Evolutionary conservation across 345 rosid species (phyloP).

Genomic region (Carallia pectinifolia): DNA sequence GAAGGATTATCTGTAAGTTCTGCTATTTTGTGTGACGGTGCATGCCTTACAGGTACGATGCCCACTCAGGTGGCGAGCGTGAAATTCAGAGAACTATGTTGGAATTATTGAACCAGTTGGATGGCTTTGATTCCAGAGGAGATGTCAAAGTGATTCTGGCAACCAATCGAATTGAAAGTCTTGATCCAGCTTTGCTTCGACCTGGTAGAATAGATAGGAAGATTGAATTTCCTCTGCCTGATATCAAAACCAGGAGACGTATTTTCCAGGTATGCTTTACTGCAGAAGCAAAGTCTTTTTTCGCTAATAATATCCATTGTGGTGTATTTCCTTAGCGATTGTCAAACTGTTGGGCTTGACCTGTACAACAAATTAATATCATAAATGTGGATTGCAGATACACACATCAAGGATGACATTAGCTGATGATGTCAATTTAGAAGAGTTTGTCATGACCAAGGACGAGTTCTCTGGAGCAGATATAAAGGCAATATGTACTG

Average conservation of each 20-base stretch:
- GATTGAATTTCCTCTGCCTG: conserved; percentile 98
- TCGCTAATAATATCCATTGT: neutral
- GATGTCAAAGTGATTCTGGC: conserved; percentile 99
- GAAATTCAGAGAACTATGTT: conserved; percentile 99
- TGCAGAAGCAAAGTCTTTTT: neutral
- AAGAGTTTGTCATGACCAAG: conserved; percentile 98
- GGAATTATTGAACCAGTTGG: conserved; percentile 91
- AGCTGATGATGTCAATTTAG: conserved; percentile 93
- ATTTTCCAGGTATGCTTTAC: conserved; percentile 72
- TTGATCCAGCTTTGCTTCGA: conserved; percentile 96
- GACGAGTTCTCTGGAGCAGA: conserved; percentile 99
- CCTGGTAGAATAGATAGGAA: conserved; percentile 97
- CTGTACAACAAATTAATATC: neutral
- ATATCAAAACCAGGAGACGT: conserved; percentile 94
- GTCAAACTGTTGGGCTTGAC: conserved; percentile 1
- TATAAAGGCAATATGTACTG: conserved; percentile 96
- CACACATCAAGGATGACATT: conserved; percentile 97
- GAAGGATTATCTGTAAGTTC: neutral
- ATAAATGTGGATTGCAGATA: conserved; percentile 45
- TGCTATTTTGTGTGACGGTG: neutral
- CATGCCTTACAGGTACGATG: conserved; percentile 62
- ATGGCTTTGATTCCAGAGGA: conserved; percentile 98
- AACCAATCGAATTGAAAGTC: conserved; percentile 90
- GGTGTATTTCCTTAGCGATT: neutral
- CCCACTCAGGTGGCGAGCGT: conserved; percentile 98